Evolutionary conservation across 495 filamentous ascomycete genomes (phyloP).

Genomic region (Pseudoneurospora amorphoporcata): DNA sequence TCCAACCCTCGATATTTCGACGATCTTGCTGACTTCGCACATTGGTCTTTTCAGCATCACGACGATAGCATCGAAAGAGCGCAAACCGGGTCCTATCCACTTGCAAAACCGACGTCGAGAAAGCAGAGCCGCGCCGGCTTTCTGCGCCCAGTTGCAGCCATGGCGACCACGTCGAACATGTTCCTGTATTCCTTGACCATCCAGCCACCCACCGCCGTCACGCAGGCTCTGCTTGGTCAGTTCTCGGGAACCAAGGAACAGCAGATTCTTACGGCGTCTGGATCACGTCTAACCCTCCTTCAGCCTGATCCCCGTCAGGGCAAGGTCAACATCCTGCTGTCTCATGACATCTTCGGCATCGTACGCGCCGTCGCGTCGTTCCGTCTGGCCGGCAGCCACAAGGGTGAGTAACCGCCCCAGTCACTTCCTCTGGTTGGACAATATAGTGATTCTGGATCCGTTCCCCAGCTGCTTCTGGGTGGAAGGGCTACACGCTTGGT

Average conservation of each 20-base stretch:
- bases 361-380: constrained; percentile 81
- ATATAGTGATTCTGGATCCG: constrained; percentile 89
- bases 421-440: constrained; percentile 42
- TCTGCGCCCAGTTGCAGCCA: constrained; percentile 45
- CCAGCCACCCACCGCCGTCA: constrained; percentile 78
- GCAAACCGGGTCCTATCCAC: background rate
- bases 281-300: constrained; percentile 78
- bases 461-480: constrained; percentile 34
- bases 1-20: background rate
- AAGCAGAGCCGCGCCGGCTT: constrained; percentile 40
- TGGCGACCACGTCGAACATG: constrained; percentile 96
- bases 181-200: constrained; percentile 96
- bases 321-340: constrained; percentile 73
- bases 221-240: constrained; percentile 83
- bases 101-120: background rate
- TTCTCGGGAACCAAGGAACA: constrained; percentile 93
- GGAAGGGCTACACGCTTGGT: background rate
- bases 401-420: constrained; percentile 62
- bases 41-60: background rate
- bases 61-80: background rate
- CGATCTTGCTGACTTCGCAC: background rate
- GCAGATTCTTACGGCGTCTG: constrained; percentile 90
- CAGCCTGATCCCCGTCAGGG: constrained; percentile 75
- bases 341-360: constrained; percentile 93
- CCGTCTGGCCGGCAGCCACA: constrained; percentile 81